Evolutionary conservation across 495 filamentous ascomycete genomes (phyloP), one percentile per base, ranked within the genome.

Genomic region (Xeromyces bisporus): DNA sequence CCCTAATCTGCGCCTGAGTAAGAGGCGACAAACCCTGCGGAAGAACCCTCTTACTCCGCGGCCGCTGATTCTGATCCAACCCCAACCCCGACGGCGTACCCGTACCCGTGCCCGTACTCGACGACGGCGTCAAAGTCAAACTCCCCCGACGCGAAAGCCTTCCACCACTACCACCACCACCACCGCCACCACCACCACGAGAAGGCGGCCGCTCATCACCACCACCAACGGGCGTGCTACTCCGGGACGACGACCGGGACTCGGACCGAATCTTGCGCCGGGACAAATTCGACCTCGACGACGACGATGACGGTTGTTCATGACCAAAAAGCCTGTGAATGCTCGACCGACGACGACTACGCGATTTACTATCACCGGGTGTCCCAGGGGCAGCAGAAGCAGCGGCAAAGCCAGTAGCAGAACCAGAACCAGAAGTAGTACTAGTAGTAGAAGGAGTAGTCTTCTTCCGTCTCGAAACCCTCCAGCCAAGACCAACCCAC

Each of bases 401-500:
- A n/a, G n/a, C n/a, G n/a, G n/a, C n/a, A n/a, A n/a, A n/a, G n/a
- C n/a, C n/a, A n/a, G n/a, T n/a, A n/a, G n/a, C n/a, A n/a, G n/a
- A n/a, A 21, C 9, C 9, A 9, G 20, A 9, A 9, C 9, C 5
- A 4, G 20, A 21, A 4, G 4, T 21, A 5, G 4, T 9, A 9
- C 20, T 52, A n/a, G 41, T 42, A 15, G 53, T 48, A n/a, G 51
- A 41, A 8, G 50, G 32, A n/a, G n/a, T n/a, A n/a, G n/a, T n/a
- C 18, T 57, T 45, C 21, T 51, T 53, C 21, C 47, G 56, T 34
- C 62, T 64, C 36, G 71, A 69, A 41, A 69, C 65, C 48, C 53
- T 71, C 74, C 64, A 84, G 31, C 77, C 67, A 1, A 65, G 53
- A 1, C 55, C 53, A 21, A 60, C 26, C 62, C 84, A 85, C 77